Evolutionary conservation across 495 filamentous ascomycete species (phyloP), one percentile per base, ranked within the genome.

Genomic region (Hypomontagnella monticulosa): DNA sequence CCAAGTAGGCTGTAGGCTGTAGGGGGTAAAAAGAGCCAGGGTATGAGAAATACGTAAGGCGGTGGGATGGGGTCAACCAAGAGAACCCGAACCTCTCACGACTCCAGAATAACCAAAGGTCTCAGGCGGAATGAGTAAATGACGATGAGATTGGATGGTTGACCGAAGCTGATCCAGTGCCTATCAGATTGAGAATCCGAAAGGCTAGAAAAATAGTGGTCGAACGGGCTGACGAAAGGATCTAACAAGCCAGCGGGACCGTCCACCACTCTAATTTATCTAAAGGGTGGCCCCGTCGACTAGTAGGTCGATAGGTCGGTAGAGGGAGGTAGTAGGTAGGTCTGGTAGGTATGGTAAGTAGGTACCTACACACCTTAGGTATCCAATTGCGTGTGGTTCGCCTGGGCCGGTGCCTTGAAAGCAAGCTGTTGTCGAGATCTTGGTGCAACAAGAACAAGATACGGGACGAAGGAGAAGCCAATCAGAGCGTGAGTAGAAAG

Each of bases 41-140:
- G 66, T 69, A 43, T 49, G 41, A 51, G 34, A 30, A 18, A 41
- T 59, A 63, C 58, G 57, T 64, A 54, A 59, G 55, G 55, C 20
- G 54, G 63, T 40, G 63, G 56, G 60, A 64, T 69, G 54, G 54
- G 65, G 48, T 64, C 66, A 64, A 69, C 55, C 49, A 50, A 55
- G 55, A 27, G 23, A 27, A 27, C 23, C 23, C 23, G 60, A 64
- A 52, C 50, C 60, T 64, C 40, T 64, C 46, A 15, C 54, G 60
- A 57, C 54, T 33, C 61, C 56, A 16, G 46, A 34, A 63, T 32
- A 57, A 23, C 43, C 47, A 43, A 49, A 60, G 37, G 37, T n/a
- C 27, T 57, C 49, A 50, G 38, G 60, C 60, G 49, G 32, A 63
- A 46, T 36, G 37, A 52, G 52, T 59, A 51, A 18, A 34, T 58